Base-by-base conservation (phyloP, 495 filamentous ascomycete genomes). In the Cryomyces minteri region DNA sequence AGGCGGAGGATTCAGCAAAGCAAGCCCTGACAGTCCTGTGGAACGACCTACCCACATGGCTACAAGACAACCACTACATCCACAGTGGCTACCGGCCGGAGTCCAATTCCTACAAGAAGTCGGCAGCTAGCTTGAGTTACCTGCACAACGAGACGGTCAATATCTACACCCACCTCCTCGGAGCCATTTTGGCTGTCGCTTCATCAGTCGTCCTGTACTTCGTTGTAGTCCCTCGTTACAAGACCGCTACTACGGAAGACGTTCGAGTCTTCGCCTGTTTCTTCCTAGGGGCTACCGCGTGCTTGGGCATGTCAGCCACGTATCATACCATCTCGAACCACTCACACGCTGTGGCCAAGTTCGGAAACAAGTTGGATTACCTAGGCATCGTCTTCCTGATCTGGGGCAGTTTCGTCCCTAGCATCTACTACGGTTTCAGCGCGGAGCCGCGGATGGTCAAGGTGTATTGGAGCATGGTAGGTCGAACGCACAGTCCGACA, bases 111-210 rank as follows among this genome's bases (percentile, higher is more conserved):
- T 79, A 80, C 56, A 56, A 57, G 10, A 65, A 58, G 32, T 88
- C 76, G 41, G 69, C 82, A 39, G 64, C 69, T 32, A 82, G 76
- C 30, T 63, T 86, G 48, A 61, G 67, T 41, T 84, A 85, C 59
- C 51, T 87, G n/a, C 84, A 96, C 66, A 96, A 94, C 63, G 86
- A 96, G 60, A 76, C 74, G n/a, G 80, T 96, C 49, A 96, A 96
- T 61, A 88, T 94, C 56, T 94, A 87, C 63, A 76, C 82, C 2
- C 88, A 96, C 61, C 71, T 94, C 5, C 52, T 90, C 18, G 79
- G 78, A 40, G 66, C 77, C 10, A 41, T 78, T 5, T 32, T 57
- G 14, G 72, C 74, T 46, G 49, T 68, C 14, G 48, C 65, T 11
- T 48, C 61, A 1, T 66, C 58, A 0, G 12, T 54, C 29, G 34